A percentile compares a stretch with the other conserved stretches of the same genome.
These are phyloP conservation scores for Sphaerulina musiva DNA, from an alignment of 2,329 filamentous ascomycete genomes.

Conservation along the genomic window DNA sequence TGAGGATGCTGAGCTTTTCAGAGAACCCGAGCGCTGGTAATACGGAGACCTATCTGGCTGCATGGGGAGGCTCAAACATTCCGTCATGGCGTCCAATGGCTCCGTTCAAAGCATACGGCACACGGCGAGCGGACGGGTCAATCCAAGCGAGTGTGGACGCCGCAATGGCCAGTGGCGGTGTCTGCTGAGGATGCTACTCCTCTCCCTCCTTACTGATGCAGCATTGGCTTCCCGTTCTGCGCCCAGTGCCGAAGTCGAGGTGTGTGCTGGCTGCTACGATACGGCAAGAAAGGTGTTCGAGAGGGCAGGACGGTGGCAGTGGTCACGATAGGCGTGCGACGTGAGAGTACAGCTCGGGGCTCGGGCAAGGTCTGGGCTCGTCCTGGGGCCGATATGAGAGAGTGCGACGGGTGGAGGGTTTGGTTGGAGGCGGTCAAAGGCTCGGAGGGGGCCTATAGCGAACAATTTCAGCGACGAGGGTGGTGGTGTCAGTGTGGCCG, in stretches of 20 bases:
- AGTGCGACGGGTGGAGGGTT: background rate
- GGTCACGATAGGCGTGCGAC: too few relatives aligned
- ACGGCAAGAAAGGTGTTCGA: too few relatives aligned
- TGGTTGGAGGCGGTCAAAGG: background rate
- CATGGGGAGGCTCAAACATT: slow-evolving; percentile 37
- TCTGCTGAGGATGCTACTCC: background rate
- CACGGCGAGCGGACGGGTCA: background rate
- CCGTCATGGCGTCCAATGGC: slow-evolving; percentile 34
- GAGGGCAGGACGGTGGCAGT: too few relatives aligned
- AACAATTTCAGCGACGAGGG: too few relatives aligned
- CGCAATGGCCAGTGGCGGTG: background rate
- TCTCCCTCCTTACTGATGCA: background rate
- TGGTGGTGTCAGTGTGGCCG: too few relatives aligned
- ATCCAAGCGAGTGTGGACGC: background rate
- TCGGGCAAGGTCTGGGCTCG: background rate
- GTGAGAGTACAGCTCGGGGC: background rate
- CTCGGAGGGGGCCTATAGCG: too few relatives aligned
- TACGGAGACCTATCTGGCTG: slow-evolving; percentile 40
- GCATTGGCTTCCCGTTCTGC: background rate
- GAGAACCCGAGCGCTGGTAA: slow-evolving; percentile 38
- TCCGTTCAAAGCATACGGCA: slow-evolving; percentile 12
- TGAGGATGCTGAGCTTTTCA: slow-evolving; percentile 38
- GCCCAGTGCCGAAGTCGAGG: background rate
- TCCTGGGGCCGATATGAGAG: background rate
- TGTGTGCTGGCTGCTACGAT: background rate